Percentiles rank a stretch among this genome's conserved stretches.
phyloP scores from a whole-genome alignment of 2,329 filamentous ascomycete genomes.

The Ophiostoma fasciatum region DNA sequence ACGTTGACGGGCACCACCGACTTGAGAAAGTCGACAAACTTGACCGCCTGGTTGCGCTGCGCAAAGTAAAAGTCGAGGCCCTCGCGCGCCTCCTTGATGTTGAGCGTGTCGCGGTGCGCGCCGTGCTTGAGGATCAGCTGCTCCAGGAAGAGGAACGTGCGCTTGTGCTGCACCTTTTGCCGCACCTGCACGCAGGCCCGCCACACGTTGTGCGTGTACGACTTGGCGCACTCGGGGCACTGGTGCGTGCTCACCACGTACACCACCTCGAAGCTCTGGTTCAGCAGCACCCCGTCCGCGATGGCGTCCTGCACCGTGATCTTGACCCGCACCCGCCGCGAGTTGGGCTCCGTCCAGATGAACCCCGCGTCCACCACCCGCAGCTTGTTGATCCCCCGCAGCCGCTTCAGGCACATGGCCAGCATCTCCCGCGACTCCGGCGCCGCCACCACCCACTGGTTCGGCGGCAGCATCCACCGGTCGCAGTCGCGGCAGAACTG shows the following conservation, averaged over 20 bases:
- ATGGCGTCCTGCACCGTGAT: slow-evolving; percentile 73
- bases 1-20: slow-evolving; percentile 55
- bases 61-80: slow-evolving; percentile 94
- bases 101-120: slow-evolving; percentile 78
- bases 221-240: slow-evolving; percentile 89
- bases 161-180: slow-evolving; percentile 92
- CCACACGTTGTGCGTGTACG: slow-evolving; percentile 72
- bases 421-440: slow-evolving; percentile 87
- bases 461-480: slow-evolving; percentile 77
- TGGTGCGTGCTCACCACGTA: slow-evolving; percentile 86
- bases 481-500: slow-evolving; percentile 93
- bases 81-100: slow-evolving; percentile 94
- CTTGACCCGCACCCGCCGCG: slow-evolving; percentile 81
- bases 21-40: slow-evolving; percentile 61
- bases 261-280: slow-evolving; percentile 91
- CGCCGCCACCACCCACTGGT: slow-evolving; percentile 69
- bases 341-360: slow-evolving; percentile 97
- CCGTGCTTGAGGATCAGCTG: slow-evolving; percentile 91
- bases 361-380: slow-evolving; percentile 92
- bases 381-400: slow-evolving; percentile 75
- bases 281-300: slow-evolving; percentile 52
- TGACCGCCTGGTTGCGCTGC: slow-evolving; percentile 75
- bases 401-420: slow-evolving; percentile 76
- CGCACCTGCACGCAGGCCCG: slow-evolving; percentile 84
- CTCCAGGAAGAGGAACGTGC: slow-evolving; percentile 52